Conservation (phyloP, 2,329 filamentous ascomycete species). For the Stagonosporopsis chrysanthemi region DNA sequence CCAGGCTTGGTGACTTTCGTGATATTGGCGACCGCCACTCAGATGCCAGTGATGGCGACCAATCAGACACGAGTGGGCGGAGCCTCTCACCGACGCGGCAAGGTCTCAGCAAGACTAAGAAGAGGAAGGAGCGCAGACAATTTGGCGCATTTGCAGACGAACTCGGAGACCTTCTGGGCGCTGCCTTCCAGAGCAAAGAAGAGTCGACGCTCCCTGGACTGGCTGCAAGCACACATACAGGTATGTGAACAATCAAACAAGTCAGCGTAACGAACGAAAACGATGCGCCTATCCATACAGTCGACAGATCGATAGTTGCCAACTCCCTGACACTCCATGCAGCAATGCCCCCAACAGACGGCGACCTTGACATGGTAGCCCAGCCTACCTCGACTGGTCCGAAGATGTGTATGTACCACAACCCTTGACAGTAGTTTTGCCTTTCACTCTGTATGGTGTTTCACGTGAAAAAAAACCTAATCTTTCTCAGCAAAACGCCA, state of each 20-base stretch:
- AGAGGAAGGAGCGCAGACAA: constrained; percentile 30
- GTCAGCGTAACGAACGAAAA: constrained; percentile 5
- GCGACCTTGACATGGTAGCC: constrained; percentile 21
- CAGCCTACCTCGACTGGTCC: constrained; percentile 19
- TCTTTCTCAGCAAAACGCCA: constrained; percentile 24
- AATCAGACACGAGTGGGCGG: constrained; percentile 33
- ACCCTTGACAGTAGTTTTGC: background rate
- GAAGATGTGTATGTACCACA: constrained; percentile 30
- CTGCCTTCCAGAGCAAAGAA: constrained; percentile 23
- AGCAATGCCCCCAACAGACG: constrained; percentile 3
- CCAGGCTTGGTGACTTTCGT: constrained; percentile 24
- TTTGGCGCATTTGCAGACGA: constrained; percentile 33
- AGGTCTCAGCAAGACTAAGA: constrained; percentile 23
- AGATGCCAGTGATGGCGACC: constrained; percentile 34
- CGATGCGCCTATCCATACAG: background rate
- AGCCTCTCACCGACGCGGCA: constrained; percentile 26
- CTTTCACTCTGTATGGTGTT: background rate
- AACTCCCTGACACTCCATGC: background rate
- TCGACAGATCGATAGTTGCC: background rate
- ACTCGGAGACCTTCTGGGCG: constrained; percentile 26
- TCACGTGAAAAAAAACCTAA: background rate
- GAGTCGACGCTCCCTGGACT: constrained; percentile 1
- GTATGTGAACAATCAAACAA: constrained; percentile 16
- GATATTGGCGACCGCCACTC: constrained; percentile 21
- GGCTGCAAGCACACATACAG: constrained; percentile 9